A percentile compares a stretch with the other conserved stretches of the same genome.
Conservation (phyloP, 2,329 filamentous ascomycete genomes). For the Ascochyta lentis region DNA sequence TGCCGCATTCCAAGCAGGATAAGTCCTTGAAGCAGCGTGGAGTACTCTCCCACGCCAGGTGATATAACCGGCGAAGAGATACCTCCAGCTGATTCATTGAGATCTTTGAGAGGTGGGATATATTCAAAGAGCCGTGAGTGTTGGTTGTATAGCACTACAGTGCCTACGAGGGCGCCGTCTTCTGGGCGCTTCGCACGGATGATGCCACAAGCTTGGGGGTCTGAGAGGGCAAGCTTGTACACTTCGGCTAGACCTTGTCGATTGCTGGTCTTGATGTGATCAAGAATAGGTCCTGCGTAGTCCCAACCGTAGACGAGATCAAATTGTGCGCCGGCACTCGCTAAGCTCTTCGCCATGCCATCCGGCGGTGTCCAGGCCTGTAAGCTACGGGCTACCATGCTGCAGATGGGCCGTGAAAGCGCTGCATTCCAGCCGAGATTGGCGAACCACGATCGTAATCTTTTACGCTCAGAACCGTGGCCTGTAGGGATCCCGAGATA, state of each 20-base stretch:
- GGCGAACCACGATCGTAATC: conserved; percentile 81
- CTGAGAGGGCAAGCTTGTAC: conserved; percentile 76
- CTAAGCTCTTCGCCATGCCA: conserved; percentile 75
- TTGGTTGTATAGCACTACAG: conserved; percentile 78
- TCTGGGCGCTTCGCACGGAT: conserved; percentile 78
- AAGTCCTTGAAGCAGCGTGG: conserved; percentile 77
- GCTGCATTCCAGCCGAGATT: conserved; percentile 85
- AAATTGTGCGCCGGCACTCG: conserved; percentile 76
- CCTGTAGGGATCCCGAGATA: conserved; percentile 83
- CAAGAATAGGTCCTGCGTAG: conserved; percentile 74
- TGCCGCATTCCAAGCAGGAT: conserved; percentile 82
- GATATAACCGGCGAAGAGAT: conserved; percentile 82
- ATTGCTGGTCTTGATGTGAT: conserved; percentile 75
- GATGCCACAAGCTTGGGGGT: conserved; percentile 76
- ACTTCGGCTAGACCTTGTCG: conserved; percentile 81
- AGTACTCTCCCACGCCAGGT: conserved; percentile 70
- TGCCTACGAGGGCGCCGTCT: conserved; percentile 74
- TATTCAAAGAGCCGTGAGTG: conserved; percentile 72
- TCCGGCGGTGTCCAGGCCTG: conserved; percentile 76
- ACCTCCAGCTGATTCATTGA: conserved; percentile 69
- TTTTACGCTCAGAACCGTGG: conserved; percentile 66
- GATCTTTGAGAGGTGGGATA: conserved; percentile 71
- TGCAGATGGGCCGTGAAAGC: conserved; percentile 68
- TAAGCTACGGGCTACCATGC: conserved; percentile 77
- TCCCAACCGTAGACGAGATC: conserved; percentile 83